Evolutionary conservation across 2,329 filamentous ascomycete species (phyloP), one percentile per base, ranked within the genome.

Genomic region (Colletotrichum sp.): DNA sequence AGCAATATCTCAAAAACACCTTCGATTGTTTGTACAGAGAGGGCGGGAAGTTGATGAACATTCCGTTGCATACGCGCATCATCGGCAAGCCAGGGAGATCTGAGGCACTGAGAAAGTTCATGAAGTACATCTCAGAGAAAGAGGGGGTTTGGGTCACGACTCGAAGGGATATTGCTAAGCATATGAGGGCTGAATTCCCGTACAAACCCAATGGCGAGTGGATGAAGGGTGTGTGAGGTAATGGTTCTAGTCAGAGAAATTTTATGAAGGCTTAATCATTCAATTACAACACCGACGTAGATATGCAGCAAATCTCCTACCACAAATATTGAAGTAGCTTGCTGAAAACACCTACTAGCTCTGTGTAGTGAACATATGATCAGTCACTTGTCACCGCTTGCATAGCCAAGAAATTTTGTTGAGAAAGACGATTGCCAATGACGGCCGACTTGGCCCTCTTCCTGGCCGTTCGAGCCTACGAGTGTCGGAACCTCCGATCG

Each of bases 131-230:
- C 52, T 78, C 80, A 5, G 80, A 83, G 72, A 86, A 86, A 75
- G 82, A 83, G 64, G 84, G 81, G 13, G 86, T 88, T 6, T 88
- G 86, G 86, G 85, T 88, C 8, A 84, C 86, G 7, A 87, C 85
- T 9, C 79, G 85, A 69, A 80, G 81, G 71, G 85, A 87, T 26
- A 87, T 88, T 72, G 86, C 86, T 8, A 82, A 81, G 77, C 86
- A 87, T 55, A 86, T 85, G 76, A 79, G 82, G 24, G 73, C 79
- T 79, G 68, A 36, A 21, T 63, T 63, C 7, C 59, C 59, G 18
- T 63, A 63, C 59, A 63, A 63, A 21, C 79, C 79, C 3, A 75
- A 80, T 16, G 69, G 79, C 3, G 76, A 78, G 15, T 80, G 79
- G 79, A 59, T 57, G 57, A 66, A 71, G 30, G 59, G 66, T 7